A percentile compares a stretch with the other conserved stretches of the same genome.
Evolutionary conservation across 2,329 filamentous ascomycete genomes (phyloP).

Genomic region (Huntiella abstrusa): DNA sequence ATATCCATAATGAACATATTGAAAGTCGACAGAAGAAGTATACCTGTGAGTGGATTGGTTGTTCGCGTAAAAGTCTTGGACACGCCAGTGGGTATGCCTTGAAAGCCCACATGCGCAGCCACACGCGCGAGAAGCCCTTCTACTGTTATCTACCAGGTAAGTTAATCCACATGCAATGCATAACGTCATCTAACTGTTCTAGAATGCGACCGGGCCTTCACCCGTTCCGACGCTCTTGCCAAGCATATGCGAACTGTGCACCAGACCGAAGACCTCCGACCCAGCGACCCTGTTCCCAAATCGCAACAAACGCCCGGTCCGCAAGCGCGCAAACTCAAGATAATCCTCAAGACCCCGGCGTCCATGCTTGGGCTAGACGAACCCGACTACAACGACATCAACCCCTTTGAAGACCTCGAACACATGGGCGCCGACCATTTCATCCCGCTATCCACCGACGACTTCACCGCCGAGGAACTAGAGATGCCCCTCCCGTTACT

Average conservation of each 20-base stretch:
- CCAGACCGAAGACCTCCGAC: slow-evolving; percentile 75
- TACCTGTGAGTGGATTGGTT: slow-evolving; percentile 94
- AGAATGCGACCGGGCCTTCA: slow-evolving; percentile 98
- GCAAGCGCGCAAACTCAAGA: slow-evolving; percentile 37
- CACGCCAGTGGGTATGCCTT: slow-evolving; percentile 92
- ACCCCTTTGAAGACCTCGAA: slow-evolving; percentile 25
- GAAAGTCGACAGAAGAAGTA: slow-evolving; percentile 89
- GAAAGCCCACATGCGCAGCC: slow-evolving; percentile 92
- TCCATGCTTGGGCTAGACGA: slow-evolving; percentile 38
- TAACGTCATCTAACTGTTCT: slow-evolving; percentile 4
- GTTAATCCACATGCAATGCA: slow-evolving; percentile 12
- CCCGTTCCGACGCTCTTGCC: slow-evolving; percentile 80
- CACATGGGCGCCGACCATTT: slow-evolving; percentile 30
- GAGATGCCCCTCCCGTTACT: slow-evolving; percentile 39
- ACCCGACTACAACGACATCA: slow-evolving; percentile 29
- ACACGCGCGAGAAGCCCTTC: slow-evolving; percentile 95
- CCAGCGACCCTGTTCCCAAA: slow-evolving; percentile 49
- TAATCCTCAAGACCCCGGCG: slow-evolving; percentile 42
- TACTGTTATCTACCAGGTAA: slow-evolving; percentile 86
- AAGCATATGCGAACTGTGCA: slow-evolving; percentile 99
- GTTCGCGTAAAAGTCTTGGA: slow-evolving; percentile 67
- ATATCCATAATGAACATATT: slow-evolving; percentile 86
- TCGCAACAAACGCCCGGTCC: slow-evolving; percentile 14
- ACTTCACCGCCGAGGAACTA: slow-evolving; percentile 48
- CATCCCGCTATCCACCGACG: slow-evolving; percentile 34